Base-by-base conservation (phyloP, 2,329 filamentous ascomycete genomes). In the Sclerotinia minor region DNA sequence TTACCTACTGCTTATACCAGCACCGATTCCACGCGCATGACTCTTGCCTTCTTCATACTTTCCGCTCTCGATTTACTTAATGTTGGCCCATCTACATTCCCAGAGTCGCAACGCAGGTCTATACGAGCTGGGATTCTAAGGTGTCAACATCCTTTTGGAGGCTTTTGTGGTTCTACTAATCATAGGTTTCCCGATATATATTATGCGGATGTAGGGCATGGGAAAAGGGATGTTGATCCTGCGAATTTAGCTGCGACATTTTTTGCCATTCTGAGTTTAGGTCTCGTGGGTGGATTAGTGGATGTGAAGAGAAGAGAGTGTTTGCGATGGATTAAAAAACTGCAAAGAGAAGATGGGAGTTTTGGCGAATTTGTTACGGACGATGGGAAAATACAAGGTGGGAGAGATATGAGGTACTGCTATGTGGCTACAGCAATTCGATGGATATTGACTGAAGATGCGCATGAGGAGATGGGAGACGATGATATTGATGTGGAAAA, bases 11-110 rank as follows among this genome's bases (percentile, higher is more conserved):
- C 87, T 71, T 99, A 98, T 81, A 96, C 92, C 21, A 84, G 88
- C 77, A 95, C 91, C 78, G 95, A 99, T 81, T 92, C 92, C 73
- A 94, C 90, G 75, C 93, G 95, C 75, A 90, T 98, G 82, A 91
- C 90, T 6, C 87, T 98, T 66, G 93, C 88, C 72, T 96, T 90
- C 82, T 97, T 99, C 82, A 94, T 90, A 72, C 81, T 98, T 74
- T 90, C 92, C 9, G 92, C 92, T 1, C 84, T 97, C 60, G 92
- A 97, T 76, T 81, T 98, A 1, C 87, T 99, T 41, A 88, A 86
- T 47, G 85, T 81, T 55, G 83, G 82, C 21, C 79, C 89, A 68
- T 77, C 85, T n/a, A 79, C 81, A 61, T 82, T 84, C 55, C 82
- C 88, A 11, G 77, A 86, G n/a, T 77, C 81, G 1, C 52, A 80